These are phyloP conservation scores for Kodamaea sagamina DNA, from an alignment of 805 yeast genomes.

Conservation along the genomic window DNA sequence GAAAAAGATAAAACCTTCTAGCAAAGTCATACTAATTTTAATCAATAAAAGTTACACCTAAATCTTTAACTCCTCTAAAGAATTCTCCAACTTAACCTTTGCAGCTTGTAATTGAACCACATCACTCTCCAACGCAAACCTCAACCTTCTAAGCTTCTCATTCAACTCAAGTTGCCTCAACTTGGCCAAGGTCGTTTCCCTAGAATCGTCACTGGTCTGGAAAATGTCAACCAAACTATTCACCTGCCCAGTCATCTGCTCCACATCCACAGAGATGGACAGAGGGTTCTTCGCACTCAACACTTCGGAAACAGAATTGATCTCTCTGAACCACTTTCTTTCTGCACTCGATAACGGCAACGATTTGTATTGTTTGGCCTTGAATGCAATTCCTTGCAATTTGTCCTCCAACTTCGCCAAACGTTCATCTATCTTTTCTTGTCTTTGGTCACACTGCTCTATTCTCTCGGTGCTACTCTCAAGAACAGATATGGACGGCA, in stretches of 20 bases:
- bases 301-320: constrained; percentile 26
- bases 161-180: constrained; percentile 22
- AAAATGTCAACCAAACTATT: constrained; percentile 14
- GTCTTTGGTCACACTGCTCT: constrained; percentile 20
- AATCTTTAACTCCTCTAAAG: constrained; percentile 4
- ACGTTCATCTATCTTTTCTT: constrained; percentile 24
- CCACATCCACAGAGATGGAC: constrained; percentile 17
- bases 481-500: constrained; percentile 17
- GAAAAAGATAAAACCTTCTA: too few relatives aligned
- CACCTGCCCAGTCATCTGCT: constrained; percentile 25
- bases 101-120: not conserved
- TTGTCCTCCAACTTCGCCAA: constrained; percentile 23
- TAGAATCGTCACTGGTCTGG: constrained; percentile 10
- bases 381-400: constrained; percentile 26
- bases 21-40: too few relatives aligned
- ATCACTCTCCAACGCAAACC: constrained; percentile 1
- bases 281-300: constrained; percentile 13
- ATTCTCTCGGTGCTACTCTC: constrained; percentile 17
- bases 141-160: constrained; percentile 12
- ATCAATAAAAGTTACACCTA: not conserved
- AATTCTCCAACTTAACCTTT: constrained; percentile 5
- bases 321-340: constrained; percentile 38
- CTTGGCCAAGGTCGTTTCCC: constrained; percentile 4
- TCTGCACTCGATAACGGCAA: constrained; percentile 40
- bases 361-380: constrained; percentile 20